phyloP scores from a whole-genome alignment of 140 eudicot species.

The Ambrosia hybrid region DNA sequence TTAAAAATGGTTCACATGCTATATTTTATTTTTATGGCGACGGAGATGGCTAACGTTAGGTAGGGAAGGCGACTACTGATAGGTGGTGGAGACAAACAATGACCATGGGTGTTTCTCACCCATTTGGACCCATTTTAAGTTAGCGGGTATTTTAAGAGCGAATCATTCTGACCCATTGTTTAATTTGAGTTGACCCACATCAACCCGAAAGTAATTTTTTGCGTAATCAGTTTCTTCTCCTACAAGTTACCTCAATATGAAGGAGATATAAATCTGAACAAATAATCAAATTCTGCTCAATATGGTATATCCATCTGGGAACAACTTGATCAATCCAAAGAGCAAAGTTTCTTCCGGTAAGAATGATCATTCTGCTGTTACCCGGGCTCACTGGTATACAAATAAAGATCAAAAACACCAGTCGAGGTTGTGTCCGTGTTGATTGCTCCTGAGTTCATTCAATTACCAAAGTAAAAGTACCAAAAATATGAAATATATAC shows the following conservation, averaged over 20 bases:
- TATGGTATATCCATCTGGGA: constrained; percentile 77
- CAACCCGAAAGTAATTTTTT: neutral
- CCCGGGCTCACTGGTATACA: constrained; percentile 88
- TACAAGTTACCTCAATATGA: constrained; percentile 58
- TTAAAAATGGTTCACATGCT: too few relatives aligned
- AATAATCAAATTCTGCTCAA: constrained; percentile 60
- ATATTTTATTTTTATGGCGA: too few relatives aligned
- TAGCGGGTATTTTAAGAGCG: too few relatives aligned
- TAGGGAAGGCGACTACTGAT: too few relatives aligned
- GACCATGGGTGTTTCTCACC: too few relatives aligned
- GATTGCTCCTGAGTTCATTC: constrained; percentile 36
- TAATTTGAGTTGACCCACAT: too few relatives aligned
- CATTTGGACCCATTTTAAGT: too few relatives aligned
- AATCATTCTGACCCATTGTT: too few relatives aligned
- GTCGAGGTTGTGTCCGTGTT: constrained; percentile 26
- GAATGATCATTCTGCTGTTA: constrained; percentile 66
- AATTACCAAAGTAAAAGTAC: neutral
- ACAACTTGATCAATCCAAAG: constrained; percentile 61
- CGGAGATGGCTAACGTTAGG: too few relatives aligned
- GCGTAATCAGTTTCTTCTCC: neutral
- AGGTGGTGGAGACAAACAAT: too few relatives aligned
- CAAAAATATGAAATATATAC: neutral
- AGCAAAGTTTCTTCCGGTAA: constrained; percentile 57
- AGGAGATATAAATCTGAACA: constrained; percentile 84
- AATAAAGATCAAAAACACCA: constrained; percentile 40